Evolutionary conservation across 192 early-diverging fungal species (phyloP).

Genomic region (Jimgerdemannia lactiflua): DNA sequence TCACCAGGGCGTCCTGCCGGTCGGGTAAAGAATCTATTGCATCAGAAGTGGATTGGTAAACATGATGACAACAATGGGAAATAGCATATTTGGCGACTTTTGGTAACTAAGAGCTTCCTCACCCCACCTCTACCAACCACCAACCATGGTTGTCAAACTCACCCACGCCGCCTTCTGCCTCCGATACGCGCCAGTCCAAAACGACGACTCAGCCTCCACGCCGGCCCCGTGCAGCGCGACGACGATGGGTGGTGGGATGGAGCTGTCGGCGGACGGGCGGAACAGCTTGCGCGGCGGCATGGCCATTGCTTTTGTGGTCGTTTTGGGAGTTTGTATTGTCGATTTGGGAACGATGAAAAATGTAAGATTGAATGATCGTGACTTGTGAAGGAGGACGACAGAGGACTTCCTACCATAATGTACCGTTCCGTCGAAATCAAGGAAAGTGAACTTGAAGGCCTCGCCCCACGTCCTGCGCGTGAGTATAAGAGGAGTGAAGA

Average conservation of each 20-base stretch:
- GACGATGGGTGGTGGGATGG: constrained; percentile 42
- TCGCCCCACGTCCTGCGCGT: constrained; percentile 39
- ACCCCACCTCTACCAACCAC: neutral
- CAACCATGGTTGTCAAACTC: constrained; percentile 2
- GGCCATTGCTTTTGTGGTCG: constrained; percentile 14
- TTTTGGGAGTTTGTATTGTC: neutral
- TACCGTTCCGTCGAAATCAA: constrained; percentile 62
- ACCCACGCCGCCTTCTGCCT: constrained; percentile 66
- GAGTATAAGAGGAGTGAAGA: constrained; percentile 7
- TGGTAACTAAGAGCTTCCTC: neutral
- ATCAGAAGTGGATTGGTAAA: neutral
- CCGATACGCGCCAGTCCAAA: constrained; percentile 59
- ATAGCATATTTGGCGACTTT: no score
- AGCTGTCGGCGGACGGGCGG: neutral
- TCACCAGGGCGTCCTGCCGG: constrained; percentile 69
- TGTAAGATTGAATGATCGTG: no score
- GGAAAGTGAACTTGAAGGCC: constrained; percentile 65
- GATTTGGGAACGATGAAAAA: neutral
- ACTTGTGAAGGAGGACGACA: neutral
- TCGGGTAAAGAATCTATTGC: constrained; percentile 59
- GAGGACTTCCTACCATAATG: constrained; percentile 52
- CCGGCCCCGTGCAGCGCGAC: constrained; percentile 75
- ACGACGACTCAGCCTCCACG: constrained; percentile 52
- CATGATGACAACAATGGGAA: neutral
- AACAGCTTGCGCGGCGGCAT: constrained; percentile 19